These are phyloP conservation scores for Ilyonectria sp. DNA, from an alignment of 2,329 filamentous ascomycete genomes.

Conservation along the genomic window DNA sequence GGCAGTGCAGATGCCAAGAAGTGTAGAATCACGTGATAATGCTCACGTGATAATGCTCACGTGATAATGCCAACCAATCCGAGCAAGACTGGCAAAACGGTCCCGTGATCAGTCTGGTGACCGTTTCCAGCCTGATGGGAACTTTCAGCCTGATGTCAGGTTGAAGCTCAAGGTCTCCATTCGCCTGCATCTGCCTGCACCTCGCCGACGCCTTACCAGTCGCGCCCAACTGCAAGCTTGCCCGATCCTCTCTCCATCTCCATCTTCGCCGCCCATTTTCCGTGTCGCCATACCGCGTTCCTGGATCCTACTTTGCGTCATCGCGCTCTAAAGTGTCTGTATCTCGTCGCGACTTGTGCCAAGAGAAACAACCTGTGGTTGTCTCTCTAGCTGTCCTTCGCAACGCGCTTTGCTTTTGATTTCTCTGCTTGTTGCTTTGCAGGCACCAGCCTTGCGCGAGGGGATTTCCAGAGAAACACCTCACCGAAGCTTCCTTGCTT, in stretches of 20 bases:
- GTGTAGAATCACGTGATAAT: constrained; percentile 24
- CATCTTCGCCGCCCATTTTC: constrained; percentile 39
- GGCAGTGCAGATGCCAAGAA: constrained; percentile 25
- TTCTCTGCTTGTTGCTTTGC: constrained; percentile 15
- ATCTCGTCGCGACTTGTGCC: constrained; percentile 42
- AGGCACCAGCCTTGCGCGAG: constrained; percentile 25
- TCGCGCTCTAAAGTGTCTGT: constrained; percentile 42
- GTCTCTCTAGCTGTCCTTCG: constrained; percentile 39
- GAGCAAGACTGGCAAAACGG: neutral
- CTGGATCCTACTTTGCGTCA: constrained; percentile 38
- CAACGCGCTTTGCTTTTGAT: constrained; percentile 26
- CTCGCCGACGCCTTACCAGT: constrained; percentile 48
- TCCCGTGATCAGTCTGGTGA: constrained; percentile 40
- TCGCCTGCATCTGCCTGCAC: constrained; percentile 43
- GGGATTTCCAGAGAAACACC: constrained; percentile 30
- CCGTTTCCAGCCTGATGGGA: constrained; percentile 35
- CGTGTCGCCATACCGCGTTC: constrained; percentile 40
- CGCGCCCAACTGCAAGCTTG: constrained; percentile 48
- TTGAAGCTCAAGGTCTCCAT: constrained; percentile 33
- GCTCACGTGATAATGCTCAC: constrained; percentile 31
- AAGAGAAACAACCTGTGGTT: constrained; percentile 39
- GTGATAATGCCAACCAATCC: neutral
- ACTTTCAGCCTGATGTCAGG: constrained; percentile 45
- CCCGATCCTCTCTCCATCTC: constrained; percentile 39
- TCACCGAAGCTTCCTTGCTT: constrained; percentile 33